These are phyloP conservation scores for Trichoderma orchidacearum DNA, from an alignment of 495 filamentous ascomycete species.

Conservation along the genomic window DNA sequence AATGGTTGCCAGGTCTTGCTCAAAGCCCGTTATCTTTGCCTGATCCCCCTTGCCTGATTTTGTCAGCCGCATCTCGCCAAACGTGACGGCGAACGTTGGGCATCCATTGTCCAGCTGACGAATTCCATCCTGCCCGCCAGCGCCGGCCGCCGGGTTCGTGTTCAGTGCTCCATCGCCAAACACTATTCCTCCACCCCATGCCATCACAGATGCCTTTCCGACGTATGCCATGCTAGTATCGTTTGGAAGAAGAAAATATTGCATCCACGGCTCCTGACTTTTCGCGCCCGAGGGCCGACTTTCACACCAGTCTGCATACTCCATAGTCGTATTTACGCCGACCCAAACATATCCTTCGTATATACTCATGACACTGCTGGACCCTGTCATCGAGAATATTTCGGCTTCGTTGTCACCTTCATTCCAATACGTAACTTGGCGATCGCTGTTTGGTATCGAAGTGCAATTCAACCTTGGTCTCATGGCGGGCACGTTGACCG, in stretches of 20 bases:
- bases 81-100: background rate
- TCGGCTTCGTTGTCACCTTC: background rate
- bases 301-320: background rate
- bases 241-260: conserved; percentile 2
- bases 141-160: background rate
- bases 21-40: background rate
- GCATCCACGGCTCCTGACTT: background rate
- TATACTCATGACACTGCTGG: background rate
- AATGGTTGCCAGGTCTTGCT: background rate
- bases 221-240: background rate
- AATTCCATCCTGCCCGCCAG: background rate
- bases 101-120: background rate
- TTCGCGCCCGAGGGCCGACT: background rate
- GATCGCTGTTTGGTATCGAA: background rate
- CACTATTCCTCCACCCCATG: background rate
- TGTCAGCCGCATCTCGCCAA: background rate
- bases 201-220: background rate
- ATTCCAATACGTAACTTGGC: background rate
- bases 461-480: conserved; percentile 3
- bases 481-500: conserved; percentile 3
- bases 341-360: background rate
- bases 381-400: background rate
- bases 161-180: background rate
- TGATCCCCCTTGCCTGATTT: background rate
- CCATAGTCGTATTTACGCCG: background rate